These are phyloP conservation scores for Beauveria varroae DNA, from an alignment of 2,329 filamentous ascomycete species.

Conservation along the genomic window DNA sequence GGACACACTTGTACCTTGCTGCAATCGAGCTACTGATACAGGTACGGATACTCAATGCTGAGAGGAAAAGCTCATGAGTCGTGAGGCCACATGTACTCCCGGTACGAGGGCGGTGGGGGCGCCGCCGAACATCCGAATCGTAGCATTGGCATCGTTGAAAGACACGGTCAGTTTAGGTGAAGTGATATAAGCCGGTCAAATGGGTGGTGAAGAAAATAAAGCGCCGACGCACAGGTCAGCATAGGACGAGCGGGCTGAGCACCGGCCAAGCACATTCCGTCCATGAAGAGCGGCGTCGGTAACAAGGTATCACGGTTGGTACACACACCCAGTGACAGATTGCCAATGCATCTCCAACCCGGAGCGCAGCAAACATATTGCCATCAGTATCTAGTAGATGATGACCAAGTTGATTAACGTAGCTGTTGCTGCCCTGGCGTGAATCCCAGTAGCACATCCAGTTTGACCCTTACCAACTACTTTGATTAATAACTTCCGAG, in stretches of 20 bases:
- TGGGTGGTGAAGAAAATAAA: neutral
- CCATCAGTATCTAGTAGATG: too few species aligned
- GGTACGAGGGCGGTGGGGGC: neutral
- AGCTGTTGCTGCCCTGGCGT: neutral
- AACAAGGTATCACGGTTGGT: neutral
- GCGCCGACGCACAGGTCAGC: neutral
- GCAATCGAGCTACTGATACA: neutral
- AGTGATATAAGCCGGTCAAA: neutral
- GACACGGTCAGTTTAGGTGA: too few species aligned
- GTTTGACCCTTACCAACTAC: neutral
- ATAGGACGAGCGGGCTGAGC: neutral
- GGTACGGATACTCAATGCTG: too few species aligned
- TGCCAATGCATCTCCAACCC: neutral
- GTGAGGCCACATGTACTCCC: neutral
- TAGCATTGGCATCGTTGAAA: neutral
- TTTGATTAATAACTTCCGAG: constrained; percentile 11
- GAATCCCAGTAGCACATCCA: constrained; percentile 4
- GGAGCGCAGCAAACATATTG: neutral
- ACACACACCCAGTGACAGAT: neutral
- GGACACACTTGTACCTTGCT: neutral
- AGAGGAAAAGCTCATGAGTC: neutral
- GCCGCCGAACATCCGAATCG: neutral
- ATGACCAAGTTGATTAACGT: too few species aligned
- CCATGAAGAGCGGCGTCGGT: neutral
- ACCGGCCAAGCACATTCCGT: neutral